Conservation (phyloP, 495 filamentous ascomycete genomes). For the Bacidia rubella region DNA sequence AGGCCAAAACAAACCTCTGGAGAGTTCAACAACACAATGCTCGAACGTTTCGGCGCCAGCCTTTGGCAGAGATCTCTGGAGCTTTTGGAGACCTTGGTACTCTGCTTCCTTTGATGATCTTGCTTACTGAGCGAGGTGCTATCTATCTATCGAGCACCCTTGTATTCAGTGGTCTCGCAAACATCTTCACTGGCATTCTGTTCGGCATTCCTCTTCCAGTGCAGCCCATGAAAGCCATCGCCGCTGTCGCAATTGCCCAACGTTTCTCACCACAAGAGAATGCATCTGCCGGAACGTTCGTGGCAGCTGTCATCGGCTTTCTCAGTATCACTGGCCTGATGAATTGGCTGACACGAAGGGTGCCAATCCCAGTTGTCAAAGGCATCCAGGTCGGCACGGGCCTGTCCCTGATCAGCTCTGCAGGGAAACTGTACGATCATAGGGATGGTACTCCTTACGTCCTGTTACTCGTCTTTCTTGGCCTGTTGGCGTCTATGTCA, state of each 20-base stretch:
- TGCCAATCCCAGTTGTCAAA: slow-evolving; percentile 78
- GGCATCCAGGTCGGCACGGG: slow-evolving; percentile 91
- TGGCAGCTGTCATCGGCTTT: slow-evolving; percentile 54
- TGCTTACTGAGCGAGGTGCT: slow-evolving; percentile 56
- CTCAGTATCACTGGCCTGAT: slow-evolving; percentile 67
- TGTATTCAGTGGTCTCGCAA: slow-evolving; percentile 75
- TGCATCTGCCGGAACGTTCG: slow-evolving; percentile 66
- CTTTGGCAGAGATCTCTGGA: slow-evolving; percentile 75
- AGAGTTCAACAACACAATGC: slow-evolving; percentile 28
- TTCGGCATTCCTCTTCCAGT: slow-evolving; percentile 84
- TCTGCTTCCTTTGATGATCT: slow-evolving; percentile 76
- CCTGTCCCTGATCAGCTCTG: slow-evolving; percentile 61
- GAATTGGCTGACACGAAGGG: slow-evolving; percentile 49
- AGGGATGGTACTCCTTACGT: slow-evolving; percentile 1
- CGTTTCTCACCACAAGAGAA: slow-evolving; percentile 48
- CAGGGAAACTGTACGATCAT: slow-evolving; percentile 19
- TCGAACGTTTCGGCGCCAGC: slow-evolving; percentile 36
- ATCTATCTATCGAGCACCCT: slow-evolving; percentile 75
- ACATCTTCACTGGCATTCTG: slow-evolving; percentile 63
- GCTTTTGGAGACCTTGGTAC: slow-evolving; percentile 85
- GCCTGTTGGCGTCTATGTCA: slow-evolving; percentile 48
- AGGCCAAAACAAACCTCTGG: slow-evolving; percentile 7
- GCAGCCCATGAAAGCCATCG: slow-evolving; percentile 87
- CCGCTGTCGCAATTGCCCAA: slow-evolving; percentile 65
- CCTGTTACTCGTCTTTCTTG: slow-evolving; percentile 37